Evolutionary conservation across 768 basidiomycete genomes (phyloP), one percentile per base, ranked within the genome.

Genomic region (Leccinum fibrillosum): DNA sequence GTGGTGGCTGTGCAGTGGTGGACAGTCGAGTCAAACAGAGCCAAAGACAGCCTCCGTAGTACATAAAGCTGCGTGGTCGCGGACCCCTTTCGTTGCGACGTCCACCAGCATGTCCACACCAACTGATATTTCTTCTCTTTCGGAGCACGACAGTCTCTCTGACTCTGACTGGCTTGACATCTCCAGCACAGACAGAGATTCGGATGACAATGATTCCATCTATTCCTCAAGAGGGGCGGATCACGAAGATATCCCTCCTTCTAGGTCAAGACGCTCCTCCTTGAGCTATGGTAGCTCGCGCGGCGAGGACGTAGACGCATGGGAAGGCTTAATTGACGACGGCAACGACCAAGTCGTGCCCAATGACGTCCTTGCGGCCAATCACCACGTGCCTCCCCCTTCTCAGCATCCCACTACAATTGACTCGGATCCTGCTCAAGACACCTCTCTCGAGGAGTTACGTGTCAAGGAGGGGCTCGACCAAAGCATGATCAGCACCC

Each of bases 91-190:
- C 65, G 48, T 49, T 56, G 32, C 62, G 56, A 59, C 71, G 60
- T 45, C 64, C 68, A 67, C 57, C 57, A 65, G 52, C 60, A 74
- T 69, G 66, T 55, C 70, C 64, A 70, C 78, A 61, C 70, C 68
- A 59, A 68, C 72, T 63, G 75, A 74, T 59, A 74, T 75, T 62
- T 76, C 77, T 55, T 68, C 67, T 61, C 76, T 83, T 72, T 83
- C 86, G 65, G 89, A 90, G 69, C 69, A 79, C 62, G 88, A 88
- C 69, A 82, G 72, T 60, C 72, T 83, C 61, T 91, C 89, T 39
- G 90, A 92, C 76, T 89, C 87, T 30, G 90, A 92, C 72, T 92
- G 90, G 90, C 86, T 89, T 66, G 89, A 91, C 66, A 80, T 92
- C 63, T 76, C 86, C 30, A 86, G 84, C 66, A 83, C 81, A 69